Evolutionary conservation across 2,329 filamentous ascomycete genomes (phyloP).

Genomic region (Nigrospora sphaerica): DNA sequence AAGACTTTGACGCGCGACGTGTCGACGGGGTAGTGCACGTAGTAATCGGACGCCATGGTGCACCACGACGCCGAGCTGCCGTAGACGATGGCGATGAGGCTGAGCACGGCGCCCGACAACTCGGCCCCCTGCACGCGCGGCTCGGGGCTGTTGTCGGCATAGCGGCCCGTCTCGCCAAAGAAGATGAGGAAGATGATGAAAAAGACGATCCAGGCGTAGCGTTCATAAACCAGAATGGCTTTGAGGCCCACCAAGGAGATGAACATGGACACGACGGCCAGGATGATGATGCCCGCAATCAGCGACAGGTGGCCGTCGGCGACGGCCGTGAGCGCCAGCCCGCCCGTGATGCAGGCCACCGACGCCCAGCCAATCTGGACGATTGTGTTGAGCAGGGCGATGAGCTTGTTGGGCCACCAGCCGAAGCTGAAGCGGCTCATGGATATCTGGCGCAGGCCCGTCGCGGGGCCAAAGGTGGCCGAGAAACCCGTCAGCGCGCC

Average conservation of each 20-base stretch:
- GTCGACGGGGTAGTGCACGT: slow-evolving; percentile 38
- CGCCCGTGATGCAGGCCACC: slow-evolving; percentile 44
- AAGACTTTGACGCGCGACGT: slow-evolving; percentile 39
- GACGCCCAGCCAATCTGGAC: slow-evolving; percentile 44
- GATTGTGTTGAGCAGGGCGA: slow-evolving; percentile 40
- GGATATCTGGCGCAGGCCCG: slow-evolving; percentile 42
- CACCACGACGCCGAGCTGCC: slow-evolving; percentile 42
- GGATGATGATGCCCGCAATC: slow-evolving; percentile 45
- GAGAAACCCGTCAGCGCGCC: slow-evolving; percentile 37
- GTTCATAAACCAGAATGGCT: slow-evolving; percentile 40
- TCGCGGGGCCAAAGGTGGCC: slow-evolving; percentile 41
- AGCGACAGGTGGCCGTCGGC: slow-evolving; percentile 35
- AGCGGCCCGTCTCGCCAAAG: slow-evolving; percentile 34
- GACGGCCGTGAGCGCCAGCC: slow-evolving; percentile 38
- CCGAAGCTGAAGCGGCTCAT: slow-evolving; percentile 42
- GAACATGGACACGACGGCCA: slow-evolving; percentile 38
- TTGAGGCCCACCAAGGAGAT: slow-evolving; percentile 45
- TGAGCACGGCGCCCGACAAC: slow-evolving; percentile 31
- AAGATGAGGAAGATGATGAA: slow-evolving; percentile 42
- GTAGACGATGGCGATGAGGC: slow-evolving; percentile 36
- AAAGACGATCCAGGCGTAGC: slow-evolving; percentile 40
- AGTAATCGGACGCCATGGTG: slow-evolving; percentile 37
- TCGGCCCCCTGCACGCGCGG: slow-evolving; percentile 25
- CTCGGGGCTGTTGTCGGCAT: slow-evolving; percentile 29
- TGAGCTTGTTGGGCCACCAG: slow-evolving; percentile 42